phyloP scores from a whole-genome alignment of 2,329 filamentous ascomycete species.

The Phialophora macrospora region DNA sequence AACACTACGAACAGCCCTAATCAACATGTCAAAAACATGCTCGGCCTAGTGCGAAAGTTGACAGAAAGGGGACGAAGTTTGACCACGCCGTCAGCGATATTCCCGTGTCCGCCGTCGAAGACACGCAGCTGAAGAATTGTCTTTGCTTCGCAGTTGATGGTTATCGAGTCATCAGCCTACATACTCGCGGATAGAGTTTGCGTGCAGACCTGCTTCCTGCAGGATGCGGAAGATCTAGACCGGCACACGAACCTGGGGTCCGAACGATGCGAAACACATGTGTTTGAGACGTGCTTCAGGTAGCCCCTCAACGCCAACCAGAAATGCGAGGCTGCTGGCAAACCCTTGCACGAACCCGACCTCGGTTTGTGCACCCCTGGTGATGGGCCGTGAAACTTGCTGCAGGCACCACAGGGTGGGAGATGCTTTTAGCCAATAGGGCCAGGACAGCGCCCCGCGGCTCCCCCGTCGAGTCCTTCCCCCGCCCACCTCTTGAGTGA shows the following conservation, averaged over 20 bases:
- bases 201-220: constrained; percentile 1
- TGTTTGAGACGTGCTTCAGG: constrained; percentile 18
- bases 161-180: background rate
- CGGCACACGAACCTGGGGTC: constrained; percentile 12
- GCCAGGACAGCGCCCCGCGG: background rate
- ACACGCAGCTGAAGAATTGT: too few species aligned
- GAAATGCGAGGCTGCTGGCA: background rate
- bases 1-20: too few species aligned
- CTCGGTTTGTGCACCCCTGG: constrained; percentile 7
- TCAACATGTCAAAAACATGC: constrained; percentile 16
- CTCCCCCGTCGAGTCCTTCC: background rate
- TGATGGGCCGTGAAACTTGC: constrained; percentile 6
- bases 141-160: background rate
- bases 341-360: constrained; percentile 14
- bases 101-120: background rate
- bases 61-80: background rate
- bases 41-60: constrained; percentile 7
- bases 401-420: background rate
- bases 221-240: constrained; percentile 2
- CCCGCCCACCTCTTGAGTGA: background rate
- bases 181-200: background rate
- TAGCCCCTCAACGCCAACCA: background rate
- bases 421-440: background rate
- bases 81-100: too few species aligned
- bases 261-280: constrained; percentile 10